A percentile compares a stretch with the other conserved stretches of the same genome.
Evolutionary conservation across 1,284 basidiomycete genomes (phyloP).

Genomic region (Trichosporon faecale): DNA sequence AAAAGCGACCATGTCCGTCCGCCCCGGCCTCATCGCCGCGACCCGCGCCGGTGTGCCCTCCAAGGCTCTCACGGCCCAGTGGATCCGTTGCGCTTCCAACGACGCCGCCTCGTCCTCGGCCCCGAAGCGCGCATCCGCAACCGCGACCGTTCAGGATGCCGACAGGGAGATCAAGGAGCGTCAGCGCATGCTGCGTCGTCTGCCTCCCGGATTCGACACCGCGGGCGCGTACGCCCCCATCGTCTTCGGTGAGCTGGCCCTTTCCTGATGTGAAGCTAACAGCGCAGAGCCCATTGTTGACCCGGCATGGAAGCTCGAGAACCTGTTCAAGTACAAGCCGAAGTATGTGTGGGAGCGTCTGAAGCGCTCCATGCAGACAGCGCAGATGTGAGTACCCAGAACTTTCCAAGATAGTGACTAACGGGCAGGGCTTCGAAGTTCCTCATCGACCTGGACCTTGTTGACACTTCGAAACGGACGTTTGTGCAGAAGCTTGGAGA

Average conservation of each 20-base stretch:
- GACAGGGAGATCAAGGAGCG: constrained; percentile 17
- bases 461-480: background rate
- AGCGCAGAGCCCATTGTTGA: constrained; percentile 18
- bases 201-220: constrained; percentile 17
- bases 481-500: background rate
- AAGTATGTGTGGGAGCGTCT: background rate
- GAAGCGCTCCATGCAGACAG: background rate
- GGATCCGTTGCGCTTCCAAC: background rate
- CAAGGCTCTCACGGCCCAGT: background rate
- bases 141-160: constrained; percentile 15
- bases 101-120: background rate
- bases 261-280: background rate
- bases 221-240: background rate
- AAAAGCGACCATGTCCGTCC: constrained; percentile 18
- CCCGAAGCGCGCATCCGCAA: background rate
- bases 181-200: constrained; percentile 14
- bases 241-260: constrained; percentile 13
- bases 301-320: background rate
- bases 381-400: background rate
- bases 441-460: background rate
- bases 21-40: constrained; percentile 21
- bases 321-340: background rate
- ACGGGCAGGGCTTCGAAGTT: background rate
- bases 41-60: constrained; percentile 11
- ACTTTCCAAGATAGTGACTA: background rate